Conservation (phyloP, 2,329 filamentous ascomycete genomes). For the Fusarium algeriense region DNA sequence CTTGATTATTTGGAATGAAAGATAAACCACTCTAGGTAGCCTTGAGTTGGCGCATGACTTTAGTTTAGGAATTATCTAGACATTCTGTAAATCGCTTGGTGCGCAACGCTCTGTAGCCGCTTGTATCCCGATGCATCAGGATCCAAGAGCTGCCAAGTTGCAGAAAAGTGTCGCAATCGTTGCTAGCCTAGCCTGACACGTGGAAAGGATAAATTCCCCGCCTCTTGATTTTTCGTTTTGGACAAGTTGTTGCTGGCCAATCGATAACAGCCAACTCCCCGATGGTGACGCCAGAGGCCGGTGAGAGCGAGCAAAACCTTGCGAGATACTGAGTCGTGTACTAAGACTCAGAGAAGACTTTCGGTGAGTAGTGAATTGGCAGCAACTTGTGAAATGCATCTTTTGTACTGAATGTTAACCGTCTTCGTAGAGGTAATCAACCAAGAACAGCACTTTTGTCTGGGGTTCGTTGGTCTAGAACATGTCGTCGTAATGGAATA, state of each 20-base stretch:
- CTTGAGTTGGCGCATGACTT: not conserved
- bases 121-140: not conserved
- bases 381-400: too few relatives aligned
- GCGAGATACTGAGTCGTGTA: constrained; percentile 19
- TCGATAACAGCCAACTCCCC: constrained; percentile 13
- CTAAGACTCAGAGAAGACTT: not conserved
- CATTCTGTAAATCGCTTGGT: not conserved
- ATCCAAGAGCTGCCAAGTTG: constrained; percentile 4
- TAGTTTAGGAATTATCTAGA: not conserved
- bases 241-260: constrained; percentile 24
- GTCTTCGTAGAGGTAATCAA: not conserved
- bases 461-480: not conserved
- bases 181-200: constrained; percentile 30
- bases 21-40: not conserved
- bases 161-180: constrained; percentile 6
- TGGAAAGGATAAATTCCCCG: constrained; percentile 30
- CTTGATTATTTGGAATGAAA: not conserved
- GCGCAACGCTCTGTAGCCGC: not conserved
- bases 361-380: not conserved
- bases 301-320: not conserved
- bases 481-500: constrained; percentile 8
- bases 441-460: not conserved
- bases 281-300: constrained; percentile 7
- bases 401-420: not conserved
- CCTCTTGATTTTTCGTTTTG: constrained; percentile 25